Evolutionary conservation across 106 monocot genomes (phyloP).

Genomic region (Platanthera guangdongensis): DNA sequence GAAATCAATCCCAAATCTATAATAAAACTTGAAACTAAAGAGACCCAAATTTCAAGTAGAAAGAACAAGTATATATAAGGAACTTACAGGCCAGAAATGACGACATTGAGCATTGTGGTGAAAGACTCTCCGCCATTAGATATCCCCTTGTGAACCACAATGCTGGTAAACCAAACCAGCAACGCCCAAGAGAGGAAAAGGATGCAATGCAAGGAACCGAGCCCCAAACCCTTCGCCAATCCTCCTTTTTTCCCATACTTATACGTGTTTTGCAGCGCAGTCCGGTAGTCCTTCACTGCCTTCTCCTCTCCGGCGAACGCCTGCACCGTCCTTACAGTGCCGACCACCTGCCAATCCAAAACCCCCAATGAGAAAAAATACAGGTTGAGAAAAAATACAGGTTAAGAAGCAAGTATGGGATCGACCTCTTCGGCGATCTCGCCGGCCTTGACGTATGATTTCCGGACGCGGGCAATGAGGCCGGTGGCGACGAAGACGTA

Average conservation of each 20-base stretch:
- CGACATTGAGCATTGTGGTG: slow-evolving; percentile 99
- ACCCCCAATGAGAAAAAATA: neutral
- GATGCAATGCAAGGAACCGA: slow-evolving; percentile 77
- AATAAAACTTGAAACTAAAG: no score
- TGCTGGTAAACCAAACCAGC: slow-evolving; percentile 90
- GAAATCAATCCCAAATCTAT: no score
- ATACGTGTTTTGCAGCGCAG: slow-evolving; percentile 58
- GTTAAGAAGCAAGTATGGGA: neutral
- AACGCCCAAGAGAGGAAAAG: slow-evolving; percentile 93
- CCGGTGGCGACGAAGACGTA: slow-evolving; percentile 83
- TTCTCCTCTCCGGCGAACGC: slow-evolving; percentile 96
- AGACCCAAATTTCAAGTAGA: neutral
- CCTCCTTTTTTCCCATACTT: slow-evolving; percentile 84
- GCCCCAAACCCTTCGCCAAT: slow-evolving; percentile 79
- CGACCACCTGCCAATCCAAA: slow-evolving; percentile 42
- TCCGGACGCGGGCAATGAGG: slow-evolving; percentile 86
- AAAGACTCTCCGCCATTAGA: slow-evolving; percentile 92
- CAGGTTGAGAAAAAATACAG: neutral
- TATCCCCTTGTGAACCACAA: slow-evolving; percentile 73
- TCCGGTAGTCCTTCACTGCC: slow-evolving; percentile 53
- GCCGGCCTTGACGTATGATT: slow-evolving; percentile 89
- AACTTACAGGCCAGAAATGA: slow-evolving; percentile 89
- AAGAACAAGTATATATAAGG: neutral
- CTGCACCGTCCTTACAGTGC: slow-evolving; percentile 87
- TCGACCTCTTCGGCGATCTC: slow-evolving; percentile 93